These are phyloP conservation scores for Ogataea thermomethanolica DNA, from an alignment of 805 yeast species.

Conservation along the genomic window DNA sequence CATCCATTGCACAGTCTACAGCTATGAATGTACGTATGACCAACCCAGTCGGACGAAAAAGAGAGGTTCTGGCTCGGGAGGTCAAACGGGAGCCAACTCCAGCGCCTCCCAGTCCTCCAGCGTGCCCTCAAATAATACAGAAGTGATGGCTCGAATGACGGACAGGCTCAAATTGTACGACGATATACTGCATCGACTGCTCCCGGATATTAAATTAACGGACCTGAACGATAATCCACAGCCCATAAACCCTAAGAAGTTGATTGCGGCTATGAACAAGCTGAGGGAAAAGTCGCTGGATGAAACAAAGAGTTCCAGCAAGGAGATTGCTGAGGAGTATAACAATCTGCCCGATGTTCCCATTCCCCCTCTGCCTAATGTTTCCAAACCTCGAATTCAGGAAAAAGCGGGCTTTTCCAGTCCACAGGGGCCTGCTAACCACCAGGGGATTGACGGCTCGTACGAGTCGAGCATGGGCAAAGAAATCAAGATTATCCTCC, in stretches of 20 bases:
- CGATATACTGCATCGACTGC: conserved; percentile 30
- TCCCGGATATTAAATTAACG: conserved; percentile 33
- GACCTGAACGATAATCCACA: conserved; percentile 32
- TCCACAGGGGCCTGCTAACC: conserved; percentile 17
- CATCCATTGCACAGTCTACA: conserved; percentile 72
- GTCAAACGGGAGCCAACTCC: neutral
- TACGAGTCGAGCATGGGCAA: conserved; percentile 37
- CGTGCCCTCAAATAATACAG: conserved; percentile 18
- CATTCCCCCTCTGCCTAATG: conserved; percentile 25
- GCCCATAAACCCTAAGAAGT: conserved; percentile 33
- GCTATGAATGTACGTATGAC: conserved; percentile 80
- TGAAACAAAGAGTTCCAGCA: conserved; percentile 18
- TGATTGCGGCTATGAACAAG: conserved; percentile 29
- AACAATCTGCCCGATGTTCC: conserved; percentile 32
- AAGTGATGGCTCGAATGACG: conserved; percentile 30
- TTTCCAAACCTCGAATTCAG: conserved; percentile 18
- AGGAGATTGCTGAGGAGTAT: conserved; percentile 27
- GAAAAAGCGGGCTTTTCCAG: conserved; percentile 11
- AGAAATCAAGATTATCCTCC: conserved; percentile 66
- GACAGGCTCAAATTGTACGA: conserved; percentile 32
- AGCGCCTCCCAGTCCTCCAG: conserved; percentile 17
- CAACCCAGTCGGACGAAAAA: conserved; percentile 51
- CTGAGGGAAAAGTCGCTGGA: conserved; percentile 24
- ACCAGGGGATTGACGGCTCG: conserved; percentile 37
- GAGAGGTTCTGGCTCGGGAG: conserved; percentile 20